These are phyloP conservation scores for Candida awuae DNA, from an alignment of 805 yeast species.

Conservation along the genomic window DNA sequence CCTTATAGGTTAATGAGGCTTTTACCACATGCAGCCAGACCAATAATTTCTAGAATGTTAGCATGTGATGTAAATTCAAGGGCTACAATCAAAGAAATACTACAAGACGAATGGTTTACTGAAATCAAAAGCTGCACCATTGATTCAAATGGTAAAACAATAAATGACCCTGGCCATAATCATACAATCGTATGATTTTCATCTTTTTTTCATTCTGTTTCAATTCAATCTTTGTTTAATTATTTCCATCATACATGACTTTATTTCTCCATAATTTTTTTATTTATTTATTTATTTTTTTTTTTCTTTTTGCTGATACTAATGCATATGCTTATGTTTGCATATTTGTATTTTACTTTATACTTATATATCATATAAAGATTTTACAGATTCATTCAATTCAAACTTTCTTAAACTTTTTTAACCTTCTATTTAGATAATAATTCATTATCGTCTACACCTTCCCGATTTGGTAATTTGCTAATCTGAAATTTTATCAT, in stretches of 20 bases:
- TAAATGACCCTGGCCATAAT: conserved; percentile 41
- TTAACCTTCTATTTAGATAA: too few species aligned
- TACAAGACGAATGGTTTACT: conserved; percentile 63
- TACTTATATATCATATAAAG: too few species aligned
- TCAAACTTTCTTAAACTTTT: too few species aligned
- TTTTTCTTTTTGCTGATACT: too few species aligned
- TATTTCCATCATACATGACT: not conserved
- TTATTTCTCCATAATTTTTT: not conserved
- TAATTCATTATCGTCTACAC: too few species aligned
- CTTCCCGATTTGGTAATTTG: too few species aligned
- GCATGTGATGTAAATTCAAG: conserved; percentile 52
- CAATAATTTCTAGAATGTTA: conserved; percentile 59
- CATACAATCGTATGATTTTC: conserved; percentile 36
- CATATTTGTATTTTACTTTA: too few species aligned
- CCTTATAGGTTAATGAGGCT: conserved; percentile 76
- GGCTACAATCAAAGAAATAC: conserved; percentile 59
- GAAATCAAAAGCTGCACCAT: conserved; percentile 56
- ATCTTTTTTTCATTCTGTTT: not conserved
- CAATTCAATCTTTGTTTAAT: not conserved
- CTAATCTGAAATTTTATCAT: too few species aligned
- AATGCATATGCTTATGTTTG: too few species aligned
- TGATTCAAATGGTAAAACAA: conserved; percentile 31
- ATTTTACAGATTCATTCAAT: too few species aligned
- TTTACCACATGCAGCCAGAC: conserved; percentile 77
- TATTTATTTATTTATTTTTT: too few species aligned